phyloP scores from a whole-genome alignment of 345 rosid genomes.

The Passiflora organensis region DNA sequence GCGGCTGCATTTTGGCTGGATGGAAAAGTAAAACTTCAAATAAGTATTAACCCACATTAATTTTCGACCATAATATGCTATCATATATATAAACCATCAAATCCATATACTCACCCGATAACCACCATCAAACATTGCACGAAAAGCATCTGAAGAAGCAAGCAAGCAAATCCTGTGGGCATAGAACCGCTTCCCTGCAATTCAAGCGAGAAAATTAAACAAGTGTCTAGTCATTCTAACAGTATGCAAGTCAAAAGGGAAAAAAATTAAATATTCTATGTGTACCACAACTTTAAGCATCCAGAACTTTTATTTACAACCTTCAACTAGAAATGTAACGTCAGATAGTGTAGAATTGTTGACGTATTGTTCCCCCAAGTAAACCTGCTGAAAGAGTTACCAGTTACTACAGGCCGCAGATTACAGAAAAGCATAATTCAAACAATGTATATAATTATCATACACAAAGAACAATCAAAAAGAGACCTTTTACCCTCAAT shows the following conservation, averaged over 20 bases:
- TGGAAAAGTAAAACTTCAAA: not conserved
- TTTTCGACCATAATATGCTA: not conserved
- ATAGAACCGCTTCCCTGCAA: constrained; percentile 81
- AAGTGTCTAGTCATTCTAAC: not conserved
- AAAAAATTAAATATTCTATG: constrained; percentile 1
- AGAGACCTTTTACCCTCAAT: no score
- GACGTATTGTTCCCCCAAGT: constrained; percentile 91
- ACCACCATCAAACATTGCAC: constrained; percentile 99
- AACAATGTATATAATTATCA: not conserved
- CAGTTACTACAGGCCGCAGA: not conserved
- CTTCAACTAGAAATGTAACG: constrained; percentile 96
- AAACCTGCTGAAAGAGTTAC: constrained; percentile 50
- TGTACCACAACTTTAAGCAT: constrained; percentile 2
- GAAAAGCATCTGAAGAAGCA: constrained; percentile 99
- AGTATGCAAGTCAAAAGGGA: not conserved
- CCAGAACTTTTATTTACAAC: constrained; percentile 32
- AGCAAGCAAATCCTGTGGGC: constrained; percentile 97
- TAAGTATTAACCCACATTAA: no score
- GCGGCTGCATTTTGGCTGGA: not conserved
- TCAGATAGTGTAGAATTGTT: constrained; percentile 88
- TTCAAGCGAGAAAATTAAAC: constrained; percentile 1
- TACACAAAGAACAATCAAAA: not conserved
- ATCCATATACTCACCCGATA: constrained; percentile 63
- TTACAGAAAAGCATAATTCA: not conserved
- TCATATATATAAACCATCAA: constrained; percentile 1